phyloP scores from a whole-genome alignment of 495 filamentous ascomycete species.

The Poronia punctata region DNA sequence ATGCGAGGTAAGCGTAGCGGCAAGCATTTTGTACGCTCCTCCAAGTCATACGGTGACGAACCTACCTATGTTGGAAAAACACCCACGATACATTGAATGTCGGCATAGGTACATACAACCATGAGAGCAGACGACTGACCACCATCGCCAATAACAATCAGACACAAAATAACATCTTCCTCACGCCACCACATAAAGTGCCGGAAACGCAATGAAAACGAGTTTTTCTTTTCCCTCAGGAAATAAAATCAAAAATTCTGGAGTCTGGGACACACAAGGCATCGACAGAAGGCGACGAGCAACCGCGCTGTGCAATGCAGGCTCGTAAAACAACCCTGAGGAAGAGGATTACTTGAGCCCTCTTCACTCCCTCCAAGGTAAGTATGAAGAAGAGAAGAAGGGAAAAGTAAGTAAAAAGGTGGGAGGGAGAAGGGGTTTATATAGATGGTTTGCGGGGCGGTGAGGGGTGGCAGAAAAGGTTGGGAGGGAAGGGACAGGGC shows the following conservation, averaged over 20 bases:
- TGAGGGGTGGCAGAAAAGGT: background rate
- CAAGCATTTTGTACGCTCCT: no score
- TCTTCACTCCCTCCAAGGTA: constrained; percentile 4
- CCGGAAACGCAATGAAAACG: constrained; percentile 2
- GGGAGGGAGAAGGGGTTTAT: background rate
- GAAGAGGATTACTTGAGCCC: constrained; percentile 2
- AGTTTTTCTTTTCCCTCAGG: no score
- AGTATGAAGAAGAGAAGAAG: constrained; percentile 7
- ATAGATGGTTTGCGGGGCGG: background rate
- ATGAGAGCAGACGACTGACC: background rate
- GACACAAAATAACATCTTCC: background rate
- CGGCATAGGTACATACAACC: background rate
- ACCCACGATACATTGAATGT: no score
- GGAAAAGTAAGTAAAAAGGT: background rate
- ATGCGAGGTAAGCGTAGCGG: no score
- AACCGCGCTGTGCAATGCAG: constrained; percentile 6
- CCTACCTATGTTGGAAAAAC: no score
- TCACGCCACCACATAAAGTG: background rate
- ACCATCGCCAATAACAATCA: background rate
- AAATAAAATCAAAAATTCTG: constrained; percentile 2
- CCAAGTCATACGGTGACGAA: no score
- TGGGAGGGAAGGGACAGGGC: no score
- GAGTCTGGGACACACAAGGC: constrained; percentile 7
- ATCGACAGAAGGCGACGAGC: constrained; percentile 3
- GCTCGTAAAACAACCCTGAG: constrained; percentile 3